A percentile compares a stretch with the other conserved stretches of the same genome.
Evolutionary conservation across 2,329 filamentous ascomycete genomes (phyloP).

Genomic region (Cladosporium sp.): DNA sequence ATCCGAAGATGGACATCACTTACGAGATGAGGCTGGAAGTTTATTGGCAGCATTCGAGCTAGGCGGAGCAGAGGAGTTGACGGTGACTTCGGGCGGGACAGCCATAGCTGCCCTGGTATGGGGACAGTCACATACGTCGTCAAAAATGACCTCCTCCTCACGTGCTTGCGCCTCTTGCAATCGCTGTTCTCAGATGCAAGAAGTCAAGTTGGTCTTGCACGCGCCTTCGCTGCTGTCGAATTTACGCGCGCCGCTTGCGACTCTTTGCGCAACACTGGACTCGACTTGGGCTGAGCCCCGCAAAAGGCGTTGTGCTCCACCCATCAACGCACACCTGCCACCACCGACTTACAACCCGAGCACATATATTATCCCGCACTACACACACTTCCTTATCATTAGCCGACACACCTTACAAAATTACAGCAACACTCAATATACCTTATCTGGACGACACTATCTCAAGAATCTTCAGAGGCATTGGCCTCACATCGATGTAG

Average conservation of each 20-base stretch:
- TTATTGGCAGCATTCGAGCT: conserved; percentile 25
- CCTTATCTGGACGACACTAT: background rate
- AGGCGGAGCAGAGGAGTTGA: conserved; percentile 20
- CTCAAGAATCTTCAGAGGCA: background rate
- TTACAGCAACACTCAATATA: background rate
- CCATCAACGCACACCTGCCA: background rate
- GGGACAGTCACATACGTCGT: conserved; percentile 7
- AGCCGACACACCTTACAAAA: background rate
- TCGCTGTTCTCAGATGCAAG: background rate
- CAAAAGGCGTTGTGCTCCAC: conserved; percentile 9
- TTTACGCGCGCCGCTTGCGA: conserved; percentile 8
- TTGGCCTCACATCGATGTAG: background rate
- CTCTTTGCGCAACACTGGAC: background rate
- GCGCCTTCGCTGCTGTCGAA: background rate
- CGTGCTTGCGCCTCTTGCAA: background rate
- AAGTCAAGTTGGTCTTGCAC: background rate
- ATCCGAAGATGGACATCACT: conserved; percentile 23
- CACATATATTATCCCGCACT: background rate
- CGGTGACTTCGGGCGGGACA: conserved; percentile 20
- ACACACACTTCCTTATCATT: background rate
- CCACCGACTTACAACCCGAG: background rate
- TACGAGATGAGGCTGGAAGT: conserved; percentile 43
- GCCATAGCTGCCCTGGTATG: conserved; percentile 25
- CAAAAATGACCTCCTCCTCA: background rate
- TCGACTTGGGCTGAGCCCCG: conserved; percentile 4